Base-by-base conservation (phyloP, 805 yeast species). In the Yarrowia sp. region DNA sequence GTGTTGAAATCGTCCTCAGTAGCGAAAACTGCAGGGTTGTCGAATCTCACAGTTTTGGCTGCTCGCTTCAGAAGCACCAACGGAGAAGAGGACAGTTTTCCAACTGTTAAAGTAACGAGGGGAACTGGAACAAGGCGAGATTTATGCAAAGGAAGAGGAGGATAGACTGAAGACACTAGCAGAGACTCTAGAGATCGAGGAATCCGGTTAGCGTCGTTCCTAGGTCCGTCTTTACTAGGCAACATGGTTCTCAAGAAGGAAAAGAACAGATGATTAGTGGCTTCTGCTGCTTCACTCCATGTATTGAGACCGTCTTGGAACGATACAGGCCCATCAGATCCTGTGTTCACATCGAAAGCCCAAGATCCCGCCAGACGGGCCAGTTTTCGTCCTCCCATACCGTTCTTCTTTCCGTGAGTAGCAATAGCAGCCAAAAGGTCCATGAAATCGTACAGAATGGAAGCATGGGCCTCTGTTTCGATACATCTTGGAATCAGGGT, bases 231-330 rank as follows among this genome's bases (percentile, higher is more conserved):
- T 86, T 87, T 19, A n/a, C 0, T 39, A 15, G 91, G 89, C 34
- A 91, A 82, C 87, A 90, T 88, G 19, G 96, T 87, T 70, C 93
- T 83, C 69, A 92, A 78, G 73, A 91, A 92, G 1, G 97, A 84
- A 40, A 91, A 77, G 30, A 91, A 80, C 39, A 92, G 77, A 76
- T 92, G 98, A 73, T 90, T 89, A 79, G 91, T 84, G 0, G 97
- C 97, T 74, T 90, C 91, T 6, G 95, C 87, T 2, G 92, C 91
- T 2, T 90, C 86, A 49, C 87, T 80, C 97, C 97, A 92, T 55
- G 85, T 84, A 53, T 85, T 84, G 67, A 91, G 76, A 2, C 97
- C 97, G 70, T 89, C 87, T 43, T 84, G 83, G 75, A 90, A 90
- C 0, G 82, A 74, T 0, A 83, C 82, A 68, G 72, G 47, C 78